phyloP scores from a whole-genome alignment of 73 alveolate genomes.

The Durusdinium trenchii region DNA sequence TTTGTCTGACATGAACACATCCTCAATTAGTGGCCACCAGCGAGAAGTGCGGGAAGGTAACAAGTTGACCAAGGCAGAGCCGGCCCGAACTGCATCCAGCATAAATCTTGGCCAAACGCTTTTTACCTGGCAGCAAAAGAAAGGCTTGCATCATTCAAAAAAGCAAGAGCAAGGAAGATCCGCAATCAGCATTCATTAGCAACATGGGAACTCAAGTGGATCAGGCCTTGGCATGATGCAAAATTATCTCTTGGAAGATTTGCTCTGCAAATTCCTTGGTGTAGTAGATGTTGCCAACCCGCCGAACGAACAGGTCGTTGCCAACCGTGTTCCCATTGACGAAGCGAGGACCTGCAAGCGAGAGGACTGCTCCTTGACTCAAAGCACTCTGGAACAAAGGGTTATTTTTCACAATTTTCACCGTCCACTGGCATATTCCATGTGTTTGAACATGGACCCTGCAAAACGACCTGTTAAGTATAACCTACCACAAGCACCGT shows the following conservation, averaged over 20 bases:
- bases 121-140: slow-evolving; percentile 13
- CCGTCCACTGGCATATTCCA: neutral
- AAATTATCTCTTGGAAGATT: slow-evolving; percentile 26
- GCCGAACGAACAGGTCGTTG: neutral
- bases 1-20: neutral
- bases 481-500: neutral
- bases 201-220: neutral
- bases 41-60: neutral
- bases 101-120: slow-evolving; percentile 1
- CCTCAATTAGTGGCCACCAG: slow-evolving; percentile 86
- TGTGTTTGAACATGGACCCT: neutral
- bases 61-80: neutral
- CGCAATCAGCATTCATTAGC: neutral
- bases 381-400: neutral
- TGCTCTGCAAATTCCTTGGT: slow-evolving; percentile 32
- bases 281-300: slow-evolving; percentile 36
- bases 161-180: neutral
- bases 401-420: neutral
- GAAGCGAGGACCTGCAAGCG: neutral
- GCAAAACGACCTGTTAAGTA: neutral
- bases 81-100: slow-evolving; percentile 2
- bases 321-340: neutral
- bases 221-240: slow-evolving; percentile 64
- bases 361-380: no score
- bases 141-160: neutral